These are phyloP conservation scores for Aspergillus viridinutans DNA, from an alignment of 2,329 filamentous ascomycete genomes.

Conservation along the genomic window DNA sequence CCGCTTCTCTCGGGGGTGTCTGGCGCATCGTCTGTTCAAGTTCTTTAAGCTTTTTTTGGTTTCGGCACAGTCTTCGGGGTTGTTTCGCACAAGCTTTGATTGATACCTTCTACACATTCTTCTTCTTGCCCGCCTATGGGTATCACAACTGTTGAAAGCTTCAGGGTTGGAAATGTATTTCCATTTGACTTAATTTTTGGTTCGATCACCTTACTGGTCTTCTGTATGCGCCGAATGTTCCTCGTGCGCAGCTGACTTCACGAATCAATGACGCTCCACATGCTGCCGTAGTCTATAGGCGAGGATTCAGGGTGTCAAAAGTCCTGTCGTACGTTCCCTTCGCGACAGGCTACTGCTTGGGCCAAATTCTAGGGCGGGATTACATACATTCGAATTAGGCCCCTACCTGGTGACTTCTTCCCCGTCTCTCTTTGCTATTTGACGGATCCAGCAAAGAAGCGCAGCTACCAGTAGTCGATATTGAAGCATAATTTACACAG, in stretches of 20 bases:
- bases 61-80: slow-evolving; percentile 21
- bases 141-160: slow-evolving; percentile 26
- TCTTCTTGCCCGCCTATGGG: slow-evolving; percentile 16
- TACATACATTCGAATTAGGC: too few relatives aligned
- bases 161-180: slow-evolving; percentile 19
- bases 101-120: slow-evolving; percentile 29
- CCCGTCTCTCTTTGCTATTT: too few relatives aligned
- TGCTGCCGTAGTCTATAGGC: background rate
- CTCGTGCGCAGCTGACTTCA: slow-evolving; percentile 5
- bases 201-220: slow-evolving; percentile 20
- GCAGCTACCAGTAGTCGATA: too few relatives aligned
- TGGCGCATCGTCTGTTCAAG: slow-evolving; percentile 25
- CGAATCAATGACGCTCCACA: background rate
- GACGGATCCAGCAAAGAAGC: background rate
- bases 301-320: background rate
- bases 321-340: too few relatives aligned
- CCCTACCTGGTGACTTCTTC: too few relatives aligned
- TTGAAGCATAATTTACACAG: too few relatives aligned
- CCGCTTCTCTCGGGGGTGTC: slow-evolving; percentile 30
- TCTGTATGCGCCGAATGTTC: background rate
- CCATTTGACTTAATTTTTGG: slow-evolving; percentile 18
- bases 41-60: slow-evolving; percentile 16
- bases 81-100: slow-evolving; percentile 25
- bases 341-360: too few relatives aligned
- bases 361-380: too few relatives aligned